Percentiles rank a stretch among this genome's conserved stretches.
Conservation (phyloP, 164 flowering plant species). For the Chimonanthus salicifolius region DNA sequence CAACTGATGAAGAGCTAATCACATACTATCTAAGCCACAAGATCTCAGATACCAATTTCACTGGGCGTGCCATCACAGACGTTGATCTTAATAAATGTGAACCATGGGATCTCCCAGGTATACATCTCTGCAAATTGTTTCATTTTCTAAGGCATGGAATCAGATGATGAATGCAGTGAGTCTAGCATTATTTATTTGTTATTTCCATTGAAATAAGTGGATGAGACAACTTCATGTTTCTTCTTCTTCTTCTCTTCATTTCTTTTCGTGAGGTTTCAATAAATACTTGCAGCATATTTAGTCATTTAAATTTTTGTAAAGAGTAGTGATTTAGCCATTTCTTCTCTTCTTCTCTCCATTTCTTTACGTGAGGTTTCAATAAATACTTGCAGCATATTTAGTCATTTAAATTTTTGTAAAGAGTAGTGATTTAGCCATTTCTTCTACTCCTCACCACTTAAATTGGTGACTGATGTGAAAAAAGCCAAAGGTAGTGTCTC, state of each 20-base stretch:
- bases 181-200: background rate
- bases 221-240: no score
- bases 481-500: no score
- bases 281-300: background rate
- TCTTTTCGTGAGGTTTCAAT: no score
- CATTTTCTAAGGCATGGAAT: background rate
- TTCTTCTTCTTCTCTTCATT: no score
- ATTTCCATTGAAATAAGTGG: background rate
- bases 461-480: no score
- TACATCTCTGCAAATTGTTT: background rate
- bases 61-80: constrained; percentile 61
- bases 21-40: constrained; percentile 62
- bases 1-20: constrained; percentile 75
- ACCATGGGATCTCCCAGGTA: constrained; percentile 97
- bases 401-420: no score
- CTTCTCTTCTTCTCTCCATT: no score
- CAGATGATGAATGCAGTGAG: background rate
- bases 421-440: background rate
- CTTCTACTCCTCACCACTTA: no score
- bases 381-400: background rate
- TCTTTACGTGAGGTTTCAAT: no score
- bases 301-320: no score
- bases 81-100: constrained; percentile 91
- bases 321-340: background rate
- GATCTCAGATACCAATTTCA: constrained; percentile 65